Percentiles rank a stretch among this genome's conserved stretches.
Evolutionary conservation across 495 filamentous ascomycete species (phyloP).

Genomic region (Neurospora hispaniola): DNA sequence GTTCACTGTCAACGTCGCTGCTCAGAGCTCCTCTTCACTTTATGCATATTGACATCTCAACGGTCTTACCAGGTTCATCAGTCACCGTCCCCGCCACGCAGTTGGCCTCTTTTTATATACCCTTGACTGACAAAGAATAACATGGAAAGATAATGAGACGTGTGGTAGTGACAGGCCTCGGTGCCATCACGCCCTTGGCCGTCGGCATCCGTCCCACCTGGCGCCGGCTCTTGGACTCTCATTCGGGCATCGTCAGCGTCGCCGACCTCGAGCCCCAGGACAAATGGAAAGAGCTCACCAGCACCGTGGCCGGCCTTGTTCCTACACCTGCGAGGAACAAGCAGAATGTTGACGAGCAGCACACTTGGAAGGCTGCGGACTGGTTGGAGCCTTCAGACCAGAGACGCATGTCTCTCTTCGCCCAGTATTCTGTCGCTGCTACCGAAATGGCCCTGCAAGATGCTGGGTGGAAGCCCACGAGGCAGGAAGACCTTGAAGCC

Average conservation of each 20-base stretch:
- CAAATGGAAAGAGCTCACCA: conserved; percentile 58
- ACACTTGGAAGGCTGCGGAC: conserved; percentile 61
- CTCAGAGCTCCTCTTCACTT: neutral
- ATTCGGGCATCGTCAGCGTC: conserved; percentile 70
- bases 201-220: conserved; percentile 72
- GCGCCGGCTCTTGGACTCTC: conserved; percentile 65
- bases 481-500: conserved; percentile 50
- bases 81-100: neutral
- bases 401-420: conserved; percentile 81
- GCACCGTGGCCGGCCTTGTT: conserved; percentile 75
- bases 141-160: conserved; percentile 55
- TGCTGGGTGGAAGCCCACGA: conserved; percentile 64
- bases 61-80: neutral
- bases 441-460: conserved; percentile 79
- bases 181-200: conserved; percentile 83
- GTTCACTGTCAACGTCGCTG: neutral
- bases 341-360: conserved; percentile 2
- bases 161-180: conserved; percentile 91
- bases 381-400: conserved; percentile 64
- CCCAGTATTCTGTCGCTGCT: conserved; percentile 84
- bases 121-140: neutral
- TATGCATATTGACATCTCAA: neutral
- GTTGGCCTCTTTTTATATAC: neutral
- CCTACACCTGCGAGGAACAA: conserved; percentile 26
- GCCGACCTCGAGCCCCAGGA: conserved; percentile 39